phyloP scores from a whole-genome alignment of 73 alveolate species.

The Effrenium voratum region DNA sequence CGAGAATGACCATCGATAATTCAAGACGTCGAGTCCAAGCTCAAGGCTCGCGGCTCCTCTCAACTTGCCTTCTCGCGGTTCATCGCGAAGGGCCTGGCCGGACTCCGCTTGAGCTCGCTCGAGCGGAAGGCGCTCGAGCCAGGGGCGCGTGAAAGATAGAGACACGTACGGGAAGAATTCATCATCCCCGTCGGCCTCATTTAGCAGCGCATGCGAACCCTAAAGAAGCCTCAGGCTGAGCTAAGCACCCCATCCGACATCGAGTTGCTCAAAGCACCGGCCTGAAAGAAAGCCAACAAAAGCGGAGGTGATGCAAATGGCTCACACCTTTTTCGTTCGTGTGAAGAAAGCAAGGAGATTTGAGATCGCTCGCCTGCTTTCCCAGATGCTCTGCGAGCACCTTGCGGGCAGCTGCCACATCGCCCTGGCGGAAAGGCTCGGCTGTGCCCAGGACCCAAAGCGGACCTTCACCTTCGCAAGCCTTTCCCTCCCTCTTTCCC shows the following conservation, averaged over 20 bases:
- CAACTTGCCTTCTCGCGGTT: conserved; percentile 62
- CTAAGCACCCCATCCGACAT: conserved; percentile 65
- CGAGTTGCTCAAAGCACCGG: conserved; percentile 58
- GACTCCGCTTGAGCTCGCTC: not conserved
- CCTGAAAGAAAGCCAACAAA: not conserved
- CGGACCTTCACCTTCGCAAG: not conserved
- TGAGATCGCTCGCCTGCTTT: conserved; percentile 9
- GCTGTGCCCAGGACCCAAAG: too few relatives aligned
- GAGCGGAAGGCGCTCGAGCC: not conserved
- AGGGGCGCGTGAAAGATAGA: conserved; percentile 35
- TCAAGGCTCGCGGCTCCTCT: too few relatives aligned
- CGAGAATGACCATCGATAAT: too few relatives aligned
- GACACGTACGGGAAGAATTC: conserved; percentile 86
- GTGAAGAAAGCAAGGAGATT: not conserved
- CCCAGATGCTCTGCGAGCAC: conserved; percentile 45
- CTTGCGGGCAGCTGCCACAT: conserved; percentile 39
- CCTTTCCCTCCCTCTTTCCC: not conserved
- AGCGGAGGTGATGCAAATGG: not conserved
- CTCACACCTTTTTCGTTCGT: not conserved
- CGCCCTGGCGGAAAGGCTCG: conserved; percentile 44
- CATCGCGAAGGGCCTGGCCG: conserved; percentile 42
- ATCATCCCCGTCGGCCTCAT: conserved; percentile 78
- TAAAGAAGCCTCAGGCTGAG: too few relatives aligned
- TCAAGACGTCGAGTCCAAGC: too few relatives aligned
- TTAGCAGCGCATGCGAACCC: too few relatives aligned